phyloP scores from a whole-genome alignment of 1,139 yeast genomes.

The Blastobotrys ciferrii region DNA sequence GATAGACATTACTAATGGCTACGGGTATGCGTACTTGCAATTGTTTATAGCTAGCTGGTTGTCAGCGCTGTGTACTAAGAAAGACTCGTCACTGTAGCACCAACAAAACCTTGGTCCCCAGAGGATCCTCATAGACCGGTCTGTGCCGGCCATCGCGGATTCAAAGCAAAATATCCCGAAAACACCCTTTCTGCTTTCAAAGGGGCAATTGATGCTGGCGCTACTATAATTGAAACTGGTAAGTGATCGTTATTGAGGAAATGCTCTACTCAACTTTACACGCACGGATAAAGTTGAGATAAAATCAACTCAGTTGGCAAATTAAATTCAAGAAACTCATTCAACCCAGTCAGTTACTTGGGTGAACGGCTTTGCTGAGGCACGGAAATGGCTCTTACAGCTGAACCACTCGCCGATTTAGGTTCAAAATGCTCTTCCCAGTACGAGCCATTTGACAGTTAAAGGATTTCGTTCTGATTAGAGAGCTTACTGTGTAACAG shows the following conservation, averaged over 20 bases:
- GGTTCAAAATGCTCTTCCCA: too few relatives aligned
- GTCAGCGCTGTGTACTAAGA: neutral
- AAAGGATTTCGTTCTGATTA: too few relatives aligned
- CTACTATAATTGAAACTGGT: slow-evolving; percentile 66
- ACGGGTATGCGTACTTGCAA: neutral
- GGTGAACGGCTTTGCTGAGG: too few relatives aligned
- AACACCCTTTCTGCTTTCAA: slow-evolving; percentile 74
- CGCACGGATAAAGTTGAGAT: too few relatives aligned
- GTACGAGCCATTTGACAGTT: too few relatives aligned
- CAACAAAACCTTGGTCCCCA: neutral
- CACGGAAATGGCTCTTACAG: too few relatives aligned
- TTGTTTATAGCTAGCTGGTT: neutral
- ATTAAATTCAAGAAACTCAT: too few relatives aligned
- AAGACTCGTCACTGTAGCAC: neutral
- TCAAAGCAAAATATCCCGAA: slow-evolving; percentile 56
- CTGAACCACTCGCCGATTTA: too few relatives aligned
- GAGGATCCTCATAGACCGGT: slow-evolving; percentile 18
- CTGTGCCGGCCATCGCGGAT: slow-evolving; percentile 33
- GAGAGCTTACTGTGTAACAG: too few relatives aligned
- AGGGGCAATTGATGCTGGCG: slow-evolving; percentile 68
- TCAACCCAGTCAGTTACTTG: too few relatives aligned
- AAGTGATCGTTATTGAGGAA: slow-evolving; percentile 19
- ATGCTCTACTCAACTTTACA: too few relatives aligned
- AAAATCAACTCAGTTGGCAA: too few relatives aligned
- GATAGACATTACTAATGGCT: neutral